Evolutionary conservation across 2,329 filamentous ascomycete genomes (phyloP).

Genomic region (Dryadomyces quercus-mongolicae): DNA sequence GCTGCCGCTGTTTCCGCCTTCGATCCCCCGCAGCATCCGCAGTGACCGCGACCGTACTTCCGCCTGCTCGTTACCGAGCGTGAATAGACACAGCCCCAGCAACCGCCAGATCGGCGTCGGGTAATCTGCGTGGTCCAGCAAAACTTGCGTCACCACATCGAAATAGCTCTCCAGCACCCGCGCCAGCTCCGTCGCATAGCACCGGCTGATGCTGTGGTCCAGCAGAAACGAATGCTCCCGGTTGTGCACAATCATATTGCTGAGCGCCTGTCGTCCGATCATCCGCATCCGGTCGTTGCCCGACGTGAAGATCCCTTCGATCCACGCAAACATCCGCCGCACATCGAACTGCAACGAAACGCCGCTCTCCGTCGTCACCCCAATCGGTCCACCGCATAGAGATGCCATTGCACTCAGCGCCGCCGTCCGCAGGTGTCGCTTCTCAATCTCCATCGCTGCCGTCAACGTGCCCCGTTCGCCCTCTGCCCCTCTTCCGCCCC

Average conservation of each 20-base stretch:
- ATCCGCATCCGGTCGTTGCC: constrained; percentile 84
- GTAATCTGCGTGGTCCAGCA: constrained; percentile 73
- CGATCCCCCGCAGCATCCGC: constrained; percentile 65
- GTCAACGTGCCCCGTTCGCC: constrained; percentile 68
- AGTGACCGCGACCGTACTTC: constrained; percentile 83
- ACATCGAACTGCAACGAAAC: constrained; percentile 86
- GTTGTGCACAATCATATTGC: constrained; percentile 84
- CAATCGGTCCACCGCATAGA: constrained; percentile 76
- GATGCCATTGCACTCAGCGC: constrained; percentile 93
- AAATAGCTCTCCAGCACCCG: constrained; percentile 95
- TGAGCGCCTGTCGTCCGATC: constrained; percentile 77
- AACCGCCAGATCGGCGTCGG: constrained; percentile 83
- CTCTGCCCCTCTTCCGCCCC: constrained; percentile 1
- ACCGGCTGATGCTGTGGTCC: constrained; percentile 82
- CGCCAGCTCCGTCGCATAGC: constrained; percentile 68
- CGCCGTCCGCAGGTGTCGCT: constrained; percentile 78
- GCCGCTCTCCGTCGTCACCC: constrained; percentile 76
- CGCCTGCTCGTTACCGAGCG: constrained; percentile 81
- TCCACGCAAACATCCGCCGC: constrained; percentile 85
- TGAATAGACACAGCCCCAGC: constrained; percentile 78
- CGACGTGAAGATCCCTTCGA: constrained; percentile 87
- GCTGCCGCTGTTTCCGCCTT: constrained; percentile 51
- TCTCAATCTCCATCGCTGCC: constrained; percentile 93
- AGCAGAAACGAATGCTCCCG: constrained; percentile 74
- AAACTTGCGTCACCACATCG: constrained; percentile 75